Conservation (phyloP, 1,284 basidiomycete species). For the Rhodotorula mucilaginosa region DNA sequence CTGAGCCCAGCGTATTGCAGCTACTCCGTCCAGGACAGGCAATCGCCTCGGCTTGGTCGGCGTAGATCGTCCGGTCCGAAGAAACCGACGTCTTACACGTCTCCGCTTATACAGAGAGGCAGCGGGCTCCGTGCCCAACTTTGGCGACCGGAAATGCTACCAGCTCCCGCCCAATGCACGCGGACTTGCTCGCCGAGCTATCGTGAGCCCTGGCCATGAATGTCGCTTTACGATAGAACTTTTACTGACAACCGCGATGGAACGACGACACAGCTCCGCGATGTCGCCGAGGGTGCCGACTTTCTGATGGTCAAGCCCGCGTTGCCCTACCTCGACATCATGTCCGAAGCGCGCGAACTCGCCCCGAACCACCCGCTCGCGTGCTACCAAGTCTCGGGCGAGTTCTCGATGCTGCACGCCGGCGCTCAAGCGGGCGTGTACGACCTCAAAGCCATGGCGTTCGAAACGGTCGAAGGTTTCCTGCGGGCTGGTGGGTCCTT, state of each 20-base stretch:
- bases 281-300: constrained; percentile 91
- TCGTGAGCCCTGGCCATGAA: constrained; percentile 58
- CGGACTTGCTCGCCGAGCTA: constrained; percentile 87
- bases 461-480: constrained; percentile 86
- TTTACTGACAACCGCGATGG: constrained; percentile 1
- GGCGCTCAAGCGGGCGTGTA: constrained; percentile 92
- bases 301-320: constrained; percentile 99
- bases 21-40: neutral
- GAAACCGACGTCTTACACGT: neutral
- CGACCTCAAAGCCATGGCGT: constrained; percentile 85
- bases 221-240: neutral
- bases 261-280: constrained; percentile 64
- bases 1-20: neutral
- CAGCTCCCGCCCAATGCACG: constrained; percentile 86
- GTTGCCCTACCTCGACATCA: constrained; percentile 92
- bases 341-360: constrained; percentile 79
- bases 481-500: constrained; percentile 57
- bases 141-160: constrained; percentile 95
- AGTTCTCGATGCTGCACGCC: constrained; percentile 94
- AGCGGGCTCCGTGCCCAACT: constrained; percentile 88
- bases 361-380: constrained; percentile 85
- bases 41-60: no score
- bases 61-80: neutral
- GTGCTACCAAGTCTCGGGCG: constrained; percentile 88
- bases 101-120: constrained; percentile 67